Evolutionary conservation across 352 stramenopile species (phyloP).

Genomic region (Phytophthora ohioensis): DNA sequence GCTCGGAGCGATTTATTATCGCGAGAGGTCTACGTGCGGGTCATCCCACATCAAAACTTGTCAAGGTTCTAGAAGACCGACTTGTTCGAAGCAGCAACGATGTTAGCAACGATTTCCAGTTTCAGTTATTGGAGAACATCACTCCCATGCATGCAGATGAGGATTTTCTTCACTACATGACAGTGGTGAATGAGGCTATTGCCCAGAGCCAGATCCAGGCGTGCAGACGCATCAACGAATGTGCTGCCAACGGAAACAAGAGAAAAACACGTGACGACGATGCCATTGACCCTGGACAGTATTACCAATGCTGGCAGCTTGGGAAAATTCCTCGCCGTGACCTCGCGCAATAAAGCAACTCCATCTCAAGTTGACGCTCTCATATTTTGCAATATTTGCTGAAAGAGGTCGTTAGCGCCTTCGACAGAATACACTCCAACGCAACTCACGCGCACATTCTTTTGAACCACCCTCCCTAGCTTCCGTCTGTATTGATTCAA

Average conservation of each 20-base stretch:
- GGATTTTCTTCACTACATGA: constrained; percentile 60
- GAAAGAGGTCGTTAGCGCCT: constrained; percentile 92
- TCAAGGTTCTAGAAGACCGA: constrained; percentile 36
- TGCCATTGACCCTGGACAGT: constrained; percentile 38
- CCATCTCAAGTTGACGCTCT: no score
- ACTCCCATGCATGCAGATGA: constrained; percentile 31
- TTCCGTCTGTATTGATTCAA: constrained; percentile 69
- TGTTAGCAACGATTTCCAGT: background rate
- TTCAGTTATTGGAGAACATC: constrained; percentile 33
- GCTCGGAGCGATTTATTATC: constrained; percentile 82
- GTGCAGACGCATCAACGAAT: constrained; percentile 51
- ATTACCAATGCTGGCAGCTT: constrained; percentile 58
- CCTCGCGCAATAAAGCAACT: constrained; percentile 1
- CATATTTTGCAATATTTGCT: constrained; percentile 42
- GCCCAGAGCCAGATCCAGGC: constrained; percentile 45
- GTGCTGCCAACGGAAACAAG: constrained; percentile 40
- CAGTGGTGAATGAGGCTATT: constrained; percentile 43
- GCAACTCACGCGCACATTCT: constrained; percentile 94
- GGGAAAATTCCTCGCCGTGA: constrained; percentile 17
- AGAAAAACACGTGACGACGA: constrained; percentile 31
- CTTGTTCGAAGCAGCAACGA: constrained; percentile 23
- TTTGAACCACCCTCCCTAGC: constrained; percentile 92
- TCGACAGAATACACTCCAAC: constrained; percentile 96
- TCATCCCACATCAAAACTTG: constrained; percentile 32
- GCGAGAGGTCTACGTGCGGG: constrained; percentile 36